A percentile compares a stretch with the other conserved stretches of the same genome.
Evolutionary conservation across 441 rosid species (phyloP).

Genomic region (Erysimum cheiri): DNA sequence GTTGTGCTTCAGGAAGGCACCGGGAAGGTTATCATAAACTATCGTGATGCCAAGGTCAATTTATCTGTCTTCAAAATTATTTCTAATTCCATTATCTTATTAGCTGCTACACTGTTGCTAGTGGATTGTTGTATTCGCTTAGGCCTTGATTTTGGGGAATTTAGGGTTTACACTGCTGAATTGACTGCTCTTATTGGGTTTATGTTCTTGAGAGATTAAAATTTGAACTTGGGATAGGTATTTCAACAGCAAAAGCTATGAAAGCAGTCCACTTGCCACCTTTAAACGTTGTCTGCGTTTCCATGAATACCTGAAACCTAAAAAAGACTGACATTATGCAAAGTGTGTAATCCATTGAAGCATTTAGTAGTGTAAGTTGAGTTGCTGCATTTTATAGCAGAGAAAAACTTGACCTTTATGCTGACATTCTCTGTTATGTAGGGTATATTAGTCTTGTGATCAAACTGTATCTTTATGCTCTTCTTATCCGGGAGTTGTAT

Average conservation of each 20-base stretch:
- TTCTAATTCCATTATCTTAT: neutral
- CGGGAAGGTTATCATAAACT: constrained; percentile 83
- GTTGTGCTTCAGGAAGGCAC: constrained; percentile 96
- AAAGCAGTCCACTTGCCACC: neutral
- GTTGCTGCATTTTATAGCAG: neutral
- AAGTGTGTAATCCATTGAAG: neutral
- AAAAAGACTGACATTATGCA: neutral
- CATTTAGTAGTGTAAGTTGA: constrained; percentile 4
- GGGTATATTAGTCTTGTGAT: neutral
- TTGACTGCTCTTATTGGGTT: neutral
- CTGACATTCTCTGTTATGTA: neutral
- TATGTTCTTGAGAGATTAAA: constrained; percentile 4
- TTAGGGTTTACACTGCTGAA: neutral
- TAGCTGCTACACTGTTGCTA: neutral
- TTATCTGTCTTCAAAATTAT: neutral
- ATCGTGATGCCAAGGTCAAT: constrained; percentile 82
- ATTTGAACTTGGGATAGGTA: neutral
- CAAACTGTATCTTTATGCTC: neutral
- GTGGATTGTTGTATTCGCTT: constrained; percentile 25
- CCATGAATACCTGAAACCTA: neutral
- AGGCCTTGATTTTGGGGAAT: neutral
- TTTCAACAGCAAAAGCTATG: neutral
- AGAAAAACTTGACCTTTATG: neutral
- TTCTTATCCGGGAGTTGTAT: neutral
- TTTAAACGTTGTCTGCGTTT: neutral